A percentile compares a stretch with the other conserved stretches of the same genome.
Conservation (phyloP, 2,329 filamentous ascomycete species). For the Seiridium cupressi region DNA sequence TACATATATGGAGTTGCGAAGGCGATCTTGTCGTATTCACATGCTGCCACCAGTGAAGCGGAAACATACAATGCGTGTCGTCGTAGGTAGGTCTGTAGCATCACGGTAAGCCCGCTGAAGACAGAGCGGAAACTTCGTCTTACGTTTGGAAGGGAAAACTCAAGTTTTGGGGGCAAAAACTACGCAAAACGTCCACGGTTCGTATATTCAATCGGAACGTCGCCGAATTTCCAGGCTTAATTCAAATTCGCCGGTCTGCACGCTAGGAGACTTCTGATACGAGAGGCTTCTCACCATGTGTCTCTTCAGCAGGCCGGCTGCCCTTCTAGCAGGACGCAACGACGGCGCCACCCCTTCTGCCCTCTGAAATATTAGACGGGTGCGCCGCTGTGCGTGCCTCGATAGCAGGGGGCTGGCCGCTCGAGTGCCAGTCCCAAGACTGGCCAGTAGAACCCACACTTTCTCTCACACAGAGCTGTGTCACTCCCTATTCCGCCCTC, state of each 20-base stretch:
- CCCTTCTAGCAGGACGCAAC: no score
- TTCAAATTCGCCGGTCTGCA: background rate
- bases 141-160: background rate
- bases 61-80: no score
- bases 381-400: background rate
- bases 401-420: background rate
- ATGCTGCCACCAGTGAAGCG: no score
- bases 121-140: background rate
- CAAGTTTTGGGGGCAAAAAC: background rate
- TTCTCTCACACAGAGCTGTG: conserved; percentile 38
- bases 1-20: no score
- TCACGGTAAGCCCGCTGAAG: no score
- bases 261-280: conserved; percentile 6
- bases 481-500: conserved; percentile 32
- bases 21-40: no score
- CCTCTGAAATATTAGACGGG: no score
- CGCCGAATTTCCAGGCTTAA: background rate
- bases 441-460: conserved; percentile 27
- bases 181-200: background rate
- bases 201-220: background rate
- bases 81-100: no score
- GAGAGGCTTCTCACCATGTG: background rate
- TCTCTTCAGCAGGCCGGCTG: no score
- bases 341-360: no score
- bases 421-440: conserved; percentile 12